Conservation (phyloP, 2,329 filamentous ascomycete species). For the Claviceps quebecensis region DNA sequence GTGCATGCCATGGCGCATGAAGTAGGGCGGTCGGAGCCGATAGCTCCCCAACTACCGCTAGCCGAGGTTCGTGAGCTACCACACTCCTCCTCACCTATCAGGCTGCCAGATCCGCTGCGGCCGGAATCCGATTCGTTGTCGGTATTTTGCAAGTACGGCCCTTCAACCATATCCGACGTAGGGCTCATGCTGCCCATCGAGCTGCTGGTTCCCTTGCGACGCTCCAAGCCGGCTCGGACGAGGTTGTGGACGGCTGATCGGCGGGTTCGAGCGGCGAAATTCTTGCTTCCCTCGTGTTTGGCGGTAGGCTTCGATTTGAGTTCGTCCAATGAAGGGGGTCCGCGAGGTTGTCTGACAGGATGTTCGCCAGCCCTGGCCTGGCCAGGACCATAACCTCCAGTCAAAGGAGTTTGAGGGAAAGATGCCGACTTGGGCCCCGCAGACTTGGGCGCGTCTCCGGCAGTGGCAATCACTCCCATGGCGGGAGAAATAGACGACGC, state of each 20-base stretch:
- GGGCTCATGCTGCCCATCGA: slow-evolving; percentile 71
- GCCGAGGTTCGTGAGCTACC: slow-evolving; percentile 65
- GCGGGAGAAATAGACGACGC: slow-evolving; percentile 48
- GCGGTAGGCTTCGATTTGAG: slow-evolving; percentile 78
- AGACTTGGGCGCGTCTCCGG: slow-evolving; percentile 36
- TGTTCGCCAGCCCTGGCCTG: slow-evolving; percentile 90
- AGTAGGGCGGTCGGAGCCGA: slow-evolving; percentile 72
- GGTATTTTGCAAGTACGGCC: slow-evolving; percentile 50
- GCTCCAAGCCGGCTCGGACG: slow-evolving; percentile 75
- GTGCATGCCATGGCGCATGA: slow-evolving; percentile 51
- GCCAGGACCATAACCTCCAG: slow-evolving; percentile 80
- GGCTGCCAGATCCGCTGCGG: slow-evolving; percentile 62
- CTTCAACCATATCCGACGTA: slow-evolving; percentile 64
- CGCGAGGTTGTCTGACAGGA: slow-evolving; percentile 81
- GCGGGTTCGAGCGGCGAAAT: slow-evolving; percentile 86
- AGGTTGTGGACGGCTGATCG: slow-evolving; percentile 85
- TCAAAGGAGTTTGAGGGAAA: slow-evolving; percentile 68
- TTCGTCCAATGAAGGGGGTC: slow-evolving; percentile 84
- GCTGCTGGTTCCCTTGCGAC: slow-evolving; percentile 62
- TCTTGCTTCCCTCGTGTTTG: slow-evolving; percentile 92
- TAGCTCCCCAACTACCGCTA: slow-evolving; percentile 62
- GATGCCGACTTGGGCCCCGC: slow-evolving; percentile 64
- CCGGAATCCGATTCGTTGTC: slow-evolving; percentile 65
- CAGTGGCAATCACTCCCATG: slow-evolving; percentile 21
- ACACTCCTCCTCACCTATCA: slow-evolving; percentile 57